Base-by-base conservation (phyloP, 169 alveolate genomes). In the Plasmodium cynomolgi region DNA sequence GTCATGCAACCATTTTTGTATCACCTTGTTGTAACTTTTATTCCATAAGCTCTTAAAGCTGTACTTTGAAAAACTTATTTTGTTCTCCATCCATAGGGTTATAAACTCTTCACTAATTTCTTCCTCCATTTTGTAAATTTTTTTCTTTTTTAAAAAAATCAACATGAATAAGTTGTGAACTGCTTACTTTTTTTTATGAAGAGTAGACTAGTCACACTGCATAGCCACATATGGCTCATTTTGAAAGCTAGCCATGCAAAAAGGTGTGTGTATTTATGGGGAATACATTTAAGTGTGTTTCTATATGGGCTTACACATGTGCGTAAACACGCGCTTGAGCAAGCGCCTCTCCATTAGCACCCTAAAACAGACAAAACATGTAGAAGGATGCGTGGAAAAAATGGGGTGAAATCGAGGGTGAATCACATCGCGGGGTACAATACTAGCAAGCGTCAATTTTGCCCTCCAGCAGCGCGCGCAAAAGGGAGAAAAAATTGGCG, bases 91-190 rank as follows among this genome's bases (percentile, higher is more conserved):
- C 94, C 94, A 90, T 56, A 26, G 41, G 41, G 84, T 20, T 90
- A 90, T 26, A 90, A 90, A 90, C 15, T 47, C 83, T 80, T 90
- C 91, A 37, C 90, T 81, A 11, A 90, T 80, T 79, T 90, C 94
- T 37, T 29, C 74, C 81, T 37, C 83, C 56, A 39, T 75, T 75
- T 39, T 75, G 37, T 20, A 15, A 17, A 8, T 33, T 75, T 75
- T 33, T 75, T 75, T 75, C 34, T 83, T 83, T 83, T 83, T 56
- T 73, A 5, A 13, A 79, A 75, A n/a, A 75, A 79, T 20, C 56
- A 79, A 1, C 56, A 79, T 39, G n/a, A 39, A 79, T 29, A 79
- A 79, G 29, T 23, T 68, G 77, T 68, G 33, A 68, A 23, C 2
- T 0, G 13, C 13, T 47, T 47, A 2, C 17, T 50, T 13, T 50